Base-by-base conservation (phyloP, 1,284 basidiomycete species). In the Cutaneotrichosporon cyanovorans region DNA sequence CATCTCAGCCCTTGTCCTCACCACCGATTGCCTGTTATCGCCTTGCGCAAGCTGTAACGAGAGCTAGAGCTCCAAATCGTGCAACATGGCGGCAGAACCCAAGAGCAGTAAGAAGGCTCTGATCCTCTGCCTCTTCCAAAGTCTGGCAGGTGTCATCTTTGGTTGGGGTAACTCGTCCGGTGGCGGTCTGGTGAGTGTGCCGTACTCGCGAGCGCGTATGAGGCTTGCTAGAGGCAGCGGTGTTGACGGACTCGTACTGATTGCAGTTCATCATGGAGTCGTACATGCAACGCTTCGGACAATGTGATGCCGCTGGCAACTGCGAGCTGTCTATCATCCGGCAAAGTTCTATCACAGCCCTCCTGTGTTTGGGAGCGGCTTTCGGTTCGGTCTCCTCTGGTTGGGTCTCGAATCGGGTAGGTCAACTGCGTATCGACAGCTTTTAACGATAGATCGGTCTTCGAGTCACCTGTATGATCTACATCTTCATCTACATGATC, bases 401-500 rank as follows among this genome's bases (percentile, higher is more conserved):
- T 23, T 50, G 48, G 21, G 56, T 71, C 33, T 60, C 66, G 11
- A 56, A 61, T 43, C 43, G 54, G 37, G 61, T 65, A 33, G 55
- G 60, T 56, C 12, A 22, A 16, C 23, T 16, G 15, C 37, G 20
- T 11, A 5, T 44, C 35, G 22, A 7, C 19, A 33, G n/a, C 37
- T n/a, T n/a, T n/a, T 39, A n/a, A 28, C 32, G 10, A n/a, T 46
- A 63, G 61, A 56, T 68, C 49, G 68, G 68, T 54, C 62, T 68
- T 9, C 59, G 66, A 30, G 34, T 51, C 8, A 69, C 67, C 6
- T 69, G 68, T 50, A 61, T 73, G 39, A 37, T 64, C 36, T 68
- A 73, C 59, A 69, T 69, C 49, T 48, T 56, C 42, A 51, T 69
- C 42, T 70, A 71, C 63, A 61, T 69, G 42, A 57, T 65, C 48